phyloP scores from a whole-genome alignment of 1,139 yeast genomes.

The Groenewaldozyma auringiensis region DNA sequence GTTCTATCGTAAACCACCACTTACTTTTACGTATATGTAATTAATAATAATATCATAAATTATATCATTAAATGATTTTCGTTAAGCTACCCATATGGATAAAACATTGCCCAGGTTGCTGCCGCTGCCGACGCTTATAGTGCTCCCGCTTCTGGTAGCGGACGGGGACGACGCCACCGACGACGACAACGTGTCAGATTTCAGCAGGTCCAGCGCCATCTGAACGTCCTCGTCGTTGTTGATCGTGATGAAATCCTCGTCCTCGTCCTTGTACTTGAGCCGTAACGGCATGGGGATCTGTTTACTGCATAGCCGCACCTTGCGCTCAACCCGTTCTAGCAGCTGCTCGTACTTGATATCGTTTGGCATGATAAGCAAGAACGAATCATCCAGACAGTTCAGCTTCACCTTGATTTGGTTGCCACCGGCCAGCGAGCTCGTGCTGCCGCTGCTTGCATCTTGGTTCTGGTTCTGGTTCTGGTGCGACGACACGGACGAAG shows the following conservation, averaged over 20 bases:
- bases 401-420: constrained; percentile 40
- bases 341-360: constrained; percentile 43
- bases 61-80: background rate
- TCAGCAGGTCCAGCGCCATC: constrained; percentile 34
- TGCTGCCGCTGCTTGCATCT: constrained; percentile 6
- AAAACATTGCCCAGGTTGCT: constrained; percentile 9
- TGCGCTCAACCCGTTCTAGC: constrained; percentile 36
- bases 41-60: background rate
- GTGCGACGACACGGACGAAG: background rate
- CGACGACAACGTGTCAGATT: background rate
- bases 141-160: background rate
- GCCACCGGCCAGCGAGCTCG: constrained; percentile 5
- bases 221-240: constrained; percentile 69
- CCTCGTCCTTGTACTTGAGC: constrained; percentile 86
- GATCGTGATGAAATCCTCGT: constrained; percentile 85
- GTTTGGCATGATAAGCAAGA: constrained; percentile 42
- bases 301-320: constrained; percentile 39
- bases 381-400: constrained; percentile 40
- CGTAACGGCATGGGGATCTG: constrained; percentile 37
- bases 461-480: too few species aligned
- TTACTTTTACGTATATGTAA: background rate
- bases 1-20: constrained; percentile 47
- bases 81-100: constrained; percentile 16
- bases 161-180: background rate
- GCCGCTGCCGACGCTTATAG: constrained; percentile 7